phyloP scores from a whole-genome alignment of 768 basidiomycete genomes.

The Tylopilus intermedius region DNA sequence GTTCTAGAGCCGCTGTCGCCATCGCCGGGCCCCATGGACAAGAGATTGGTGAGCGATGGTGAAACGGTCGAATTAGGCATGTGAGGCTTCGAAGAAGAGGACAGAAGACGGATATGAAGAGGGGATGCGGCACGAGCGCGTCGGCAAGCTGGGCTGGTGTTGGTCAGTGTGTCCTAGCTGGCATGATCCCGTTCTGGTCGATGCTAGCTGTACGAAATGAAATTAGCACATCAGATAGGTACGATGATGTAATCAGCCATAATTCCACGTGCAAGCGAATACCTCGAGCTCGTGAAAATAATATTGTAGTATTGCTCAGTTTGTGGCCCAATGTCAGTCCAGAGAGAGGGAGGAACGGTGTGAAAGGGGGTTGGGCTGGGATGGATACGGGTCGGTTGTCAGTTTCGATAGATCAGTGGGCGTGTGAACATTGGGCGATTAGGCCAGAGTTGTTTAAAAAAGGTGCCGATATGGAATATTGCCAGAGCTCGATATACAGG shows the following conservation, averaged over 20 bases:
- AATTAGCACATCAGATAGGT: slow-evolving; percentile 10
- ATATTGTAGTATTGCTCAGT: too few species aligned
- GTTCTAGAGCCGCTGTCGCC: slow-evolving; percentile 14
- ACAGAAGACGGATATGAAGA: slow-evolving; percentile 15
- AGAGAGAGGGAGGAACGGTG: neutral
- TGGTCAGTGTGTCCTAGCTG: neutral
- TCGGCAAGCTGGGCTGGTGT: slow-evolving; percentile 1
- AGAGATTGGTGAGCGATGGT: neutral
- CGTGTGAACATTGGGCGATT: slow-evolving; percentile 30
- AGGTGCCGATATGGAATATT: slow-evolving; percentile 38
- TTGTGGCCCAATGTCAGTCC: too few species aligned
- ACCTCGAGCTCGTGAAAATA: slow-evolving; percentile 10
- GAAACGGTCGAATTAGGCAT: slow-evolving; percentile 1
- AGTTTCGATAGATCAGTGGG: slow-evolving; percentile 6
- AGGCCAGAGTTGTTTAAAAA: slow-evolving; percentile 31
- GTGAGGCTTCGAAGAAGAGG: slow-evolving; percentile 6
- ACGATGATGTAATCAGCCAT: slow-evolving; percentile 27
- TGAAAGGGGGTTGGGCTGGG: neutral
- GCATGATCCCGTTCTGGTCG: slow-evolving; percentile 3
- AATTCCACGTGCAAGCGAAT: slow-evolving; percentile 17
- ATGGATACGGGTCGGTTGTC: neutral
- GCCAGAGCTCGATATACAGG: slow-evolving; percentile 36
- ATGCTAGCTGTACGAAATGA: slow-evolving; percentile 13
- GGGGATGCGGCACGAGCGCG: neutral
- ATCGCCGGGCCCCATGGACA: neutral